phyloP scores from a whole-genome alignment of 306 rosid genomes.

The Castanea mollissima region DNA sequence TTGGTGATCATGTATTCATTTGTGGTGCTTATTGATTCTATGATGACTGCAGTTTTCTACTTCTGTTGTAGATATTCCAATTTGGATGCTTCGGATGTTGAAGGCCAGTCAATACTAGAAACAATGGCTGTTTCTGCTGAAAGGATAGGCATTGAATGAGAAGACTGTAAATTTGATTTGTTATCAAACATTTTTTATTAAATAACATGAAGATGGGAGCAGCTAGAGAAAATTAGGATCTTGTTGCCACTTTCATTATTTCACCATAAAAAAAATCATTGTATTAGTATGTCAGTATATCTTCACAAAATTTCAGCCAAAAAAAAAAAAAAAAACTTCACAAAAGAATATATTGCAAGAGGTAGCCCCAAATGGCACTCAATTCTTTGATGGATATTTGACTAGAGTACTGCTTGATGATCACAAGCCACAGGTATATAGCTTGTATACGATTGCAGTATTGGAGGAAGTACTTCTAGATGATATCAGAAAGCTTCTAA shows the following conservation, averaged over 20 bases:
- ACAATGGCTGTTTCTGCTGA: slow-evolving; percentile 52
- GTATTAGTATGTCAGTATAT: slow-evolving; percentile 20
- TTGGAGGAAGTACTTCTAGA: not conserved
- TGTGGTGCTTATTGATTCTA: slow-evolving; percentile 80
- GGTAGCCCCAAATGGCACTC: slow-evolving; percentile 21
- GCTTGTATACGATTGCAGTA: too few relatives aligned
- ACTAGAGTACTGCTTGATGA: slow-evolving; percentile 26
- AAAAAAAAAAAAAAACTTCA: not conserved
- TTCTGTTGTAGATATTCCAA: slow-evolving; percentile 63
- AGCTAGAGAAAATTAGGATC: slow-evolving; percentile 3
- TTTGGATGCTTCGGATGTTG: slow-evolving; percentile 38
- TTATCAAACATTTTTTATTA: slow-evolving; percentile 7
- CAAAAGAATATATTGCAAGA: slow-evolving; percentile 5
- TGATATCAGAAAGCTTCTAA: slow-evolving; percentile 24
- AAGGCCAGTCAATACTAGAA: slow-evolving; percentile 50
- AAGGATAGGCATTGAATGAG: slow-evolving; percentile 52
- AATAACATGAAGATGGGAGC: slow-evolving; percentile 32
- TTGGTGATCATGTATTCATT: slow-evolving; percentile 93
- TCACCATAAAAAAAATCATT: slow-evolving; percentile 21
- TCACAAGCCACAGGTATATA: not conserved
- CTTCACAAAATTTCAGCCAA: not conserved
- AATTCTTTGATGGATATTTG: slow-evolving; percentile 22
- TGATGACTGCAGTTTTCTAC: slow-evolving; percentile 86
- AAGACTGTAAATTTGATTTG: slow-evolving; percentile 22
- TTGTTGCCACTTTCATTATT: slow-evolving; percentile 22